Evolutionary conservation across 148 eudicot genomes (phyloP), one percentile per base, ranked within the genome.

Genomic region (Diospyros kaki): DNA sequence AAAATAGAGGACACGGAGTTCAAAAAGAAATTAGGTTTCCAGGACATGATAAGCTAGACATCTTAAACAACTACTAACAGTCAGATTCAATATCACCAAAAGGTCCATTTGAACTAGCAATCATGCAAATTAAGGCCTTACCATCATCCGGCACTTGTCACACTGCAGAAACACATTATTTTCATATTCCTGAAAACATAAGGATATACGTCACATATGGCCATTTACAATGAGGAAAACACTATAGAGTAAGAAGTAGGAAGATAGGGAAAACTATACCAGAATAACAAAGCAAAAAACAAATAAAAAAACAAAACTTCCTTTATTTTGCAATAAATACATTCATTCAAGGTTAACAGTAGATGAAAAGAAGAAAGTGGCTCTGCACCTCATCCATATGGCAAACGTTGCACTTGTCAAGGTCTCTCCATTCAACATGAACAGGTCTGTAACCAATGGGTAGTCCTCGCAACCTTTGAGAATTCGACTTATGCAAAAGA

Each of bases 81-180:
- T 28, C 14, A 14, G 40, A 13, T 38, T 15, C 18, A 1, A n/a
- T 11, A 18, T 56, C 9, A 11, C 59, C 74, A 66, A 58, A 44
- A 18, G 41, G 14, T 17, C 15, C 48, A 52, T 66, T 44, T 48
- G n/a, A 60, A 50, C 55, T 44, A 6, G 14, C 5, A 43, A 77
- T 17, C 28, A 58, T 43, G 53, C 44, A 73, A 51, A 13, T 43
- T 50, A 66, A 63, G 9, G 56, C 81, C 83, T 86, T 77, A 95
- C 99, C 99, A 95, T 93, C 86, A 95, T 95, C 84, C 99, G 83
- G 90, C 99, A 95, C 79, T 95, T 95, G 78, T 95, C 98, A 72
- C 99, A 95, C 90, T 95, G 99, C 82, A 95, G 88, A 84, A 95
- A 95, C 76, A 91, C 76, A 79, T 95, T 93, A 79, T 89, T 91